A percentile compares a stretch with the other conserved stretches of the same genome.
phyloP scores from a whole-genome alignment of 2,329 filamentous ascomycete genomes.

The Botrytis galanthina region DNA sequence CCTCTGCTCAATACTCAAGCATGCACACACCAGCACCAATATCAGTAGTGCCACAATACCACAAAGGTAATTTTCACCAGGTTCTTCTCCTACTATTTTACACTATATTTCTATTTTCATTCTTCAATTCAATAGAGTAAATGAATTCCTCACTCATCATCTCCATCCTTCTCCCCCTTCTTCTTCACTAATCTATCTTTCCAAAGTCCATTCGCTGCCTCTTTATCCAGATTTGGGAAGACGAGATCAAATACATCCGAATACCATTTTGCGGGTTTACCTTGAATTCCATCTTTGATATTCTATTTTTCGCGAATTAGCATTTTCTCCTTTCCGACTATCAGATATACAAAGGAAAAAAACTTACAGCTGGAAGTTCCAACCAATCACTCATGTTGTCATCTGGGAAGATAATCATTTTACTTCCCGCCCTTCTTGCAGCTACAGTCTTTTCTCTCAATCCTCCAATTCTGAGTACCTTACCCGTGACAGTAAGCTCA shows the following conservation, averaged over 20 bases:
- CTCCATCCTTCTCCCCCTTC: slow-evolving; percentile 29
- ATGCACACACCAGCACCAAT: neutral
- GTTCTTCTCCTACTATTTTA: slow-evolving; percentile 1
- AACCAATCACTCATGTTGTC: slow-evolving; percentile 98
- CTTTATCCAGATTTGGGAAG: slow-evolving; percentile 76
- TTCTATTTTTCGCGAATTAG: slow-evolving; percentile 60
- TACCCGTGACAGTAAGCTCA: slow-evolving; percentile 93
- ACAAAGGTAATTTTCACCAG: neutral
- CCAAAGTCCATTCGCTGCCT: slow-evolving; percentile 66
- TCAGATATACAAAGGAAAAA: neutral
- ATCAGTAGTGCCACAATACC: neutral
- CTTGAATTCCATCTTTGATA: slow-evolving; percentile 94
- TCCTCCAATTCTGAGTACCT: slow-evolving; percentile 91
- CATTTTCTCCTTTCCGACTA: neutral
- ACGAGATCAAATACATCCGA: slow-evolving; percentile 87
- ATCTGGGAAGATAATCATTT: slow-evolving; percentile 88
- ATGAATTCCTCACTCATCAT: slow-evolving; percentile 30
- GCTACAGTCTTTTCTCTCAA: slow-evolving; percentile 96
- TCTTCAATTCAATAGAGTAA: neutral
- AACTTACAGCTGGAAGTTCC: slow-evolving; percentile 87
- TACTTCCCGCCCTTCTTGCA: slow-evolving; percentile 85
- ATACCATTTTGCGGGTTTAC: slow-evolving; percentile 91
- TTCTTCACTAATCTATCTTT: slow-evolving; percentile 39
- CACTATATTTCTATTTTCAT: neutral
- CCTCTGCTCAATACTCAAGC: neutral